Percentiles rank a stretch among this genome's conserved stretches.
phyloP scores from a whole-genome alignment of 805 yeast species.

The Saccharomycopsis sp. region DNA sequence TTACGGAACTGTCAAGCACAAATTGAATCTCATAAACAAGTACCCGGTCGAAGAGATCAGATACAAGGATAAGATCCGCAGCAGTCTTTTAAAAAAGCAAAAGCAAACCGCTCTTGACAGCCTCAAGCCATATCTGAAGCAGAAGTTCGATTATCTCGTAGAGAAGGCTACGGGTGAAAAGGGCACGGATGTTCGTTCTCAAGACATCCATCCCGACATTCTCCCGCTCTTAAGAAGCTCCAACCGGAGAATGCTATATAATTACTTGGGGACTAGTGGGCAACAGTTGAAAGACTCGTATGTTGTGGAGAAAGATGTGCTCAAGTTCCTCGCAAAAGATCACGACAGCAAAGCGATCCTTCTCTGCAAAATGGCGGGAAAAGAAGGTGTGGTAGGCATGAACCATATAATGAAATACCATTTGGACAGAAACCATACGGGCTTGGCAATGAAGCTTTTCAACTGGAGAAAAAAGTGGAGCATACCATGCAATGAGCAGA shows the following conservation, averaged over 20 bases:
- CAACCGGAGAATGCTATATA: slow-evolving; percentile 41
- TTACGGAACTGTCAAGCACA: neutral
- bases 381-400: slow-evolving; percentile 52
- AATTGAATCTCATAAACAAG: neutral
- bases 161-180: neutral
- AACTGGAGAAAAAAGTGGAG: slow-evolving; percentile 58
- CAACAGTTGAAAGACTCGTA: slow-evolving; percentile 52
- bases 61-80: neutral
- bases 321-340: slow-evolving; percentile 43
- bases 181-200: neutral
- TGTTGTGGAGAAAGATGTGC: slow-evolving; percentile 46
- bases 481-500: slow-evolving; percentile 43
- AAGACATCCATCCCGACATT: neutral
- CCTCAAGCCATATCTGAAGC: neutral
- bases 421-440: slow-evolving; percentile 35
- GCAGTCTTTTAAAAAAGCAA: neutral
- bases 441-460: slow-evolving; percentile 44
- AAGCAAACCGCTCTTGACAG: neutral
- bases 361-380: slow-evolving; percentile 41
- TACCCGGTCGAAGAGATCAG: neutral
- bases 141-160: neutral
- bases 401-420: slow-evolving; percentile 52
- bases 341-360: slow-evolving; percentile 47
- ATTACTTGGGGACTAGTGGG: slow-evolving; percentile 53
- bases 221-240: neutral